These are phyloP conservation scores for Chamaenerion angustifolium DNA, from an alignment of 345 rosid genomes.

Conservation along the genomic window DNA sequence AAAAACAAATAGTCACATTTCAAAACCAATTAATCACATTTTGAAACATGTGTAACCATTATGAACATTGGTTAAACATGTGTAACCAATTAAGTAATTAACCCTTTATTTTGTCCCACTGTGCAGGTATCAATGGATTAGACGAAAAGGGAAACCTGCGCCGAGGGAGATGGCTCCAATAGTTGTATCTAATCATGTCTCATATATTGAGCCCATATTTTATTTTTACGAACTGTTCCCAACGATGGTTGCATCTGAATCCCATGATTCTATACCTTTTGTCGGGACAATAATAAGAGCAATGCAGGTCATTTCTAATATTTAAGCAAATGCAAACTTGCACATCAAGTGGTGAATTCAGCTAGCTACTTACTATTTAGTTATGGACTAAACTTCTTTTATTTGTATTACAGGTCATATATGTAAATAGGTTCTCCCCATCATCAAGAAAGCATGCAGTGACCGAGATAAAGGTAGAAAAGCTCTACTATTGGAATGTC, in stretches of 20 bases:
- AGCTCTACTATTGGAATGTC: slow-evolving; percentile 13
- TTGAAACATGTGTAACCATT: too few relatives aligned
- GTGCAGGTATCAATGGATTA: slow-evolving; percentile 89
- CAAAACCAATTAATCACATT: too few relatives aligned
- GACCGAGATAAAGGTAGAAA: slow-evolving; percentile 81
- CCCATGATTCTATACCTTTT: slow-evolving; percentile 82
- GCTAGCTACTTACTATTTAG: neutral
- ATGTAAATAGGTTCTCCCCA: slow-evolving; percentile 80
- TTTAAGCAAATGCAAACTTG: neutral
- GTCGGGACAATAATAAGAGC: slow-evolving; percentile 98
- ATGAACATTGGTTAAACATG: too few relatives aligned
- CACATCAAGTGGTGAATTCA: neutral
- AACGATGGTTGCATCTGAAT: slow-evolving; percentile 83
- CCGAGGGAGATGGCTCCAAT: slow-evolving; percentile 80
- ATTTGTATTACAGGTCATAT: slow-evolving; percentile 53
- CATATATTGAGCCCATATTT: slow-evolving; percentile 87
- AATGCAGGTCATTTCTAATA: slow-evolving; percentile 56
- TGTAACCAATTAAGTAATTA: too few relatives aligned
- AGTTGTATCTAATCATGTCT: slow-evolving; percentile 85
- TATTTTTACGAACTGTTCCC: slow-evolving; percentile 86
- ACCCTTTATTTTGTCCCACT: too few relatives aligned
- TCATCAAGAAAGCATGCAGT: slow-evolving; percentile 83
- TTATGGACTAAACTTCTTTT: neutral
- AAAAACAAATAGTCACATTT: too few relatives aligned
- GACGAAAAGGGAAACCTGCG: slow-evolving; percentile 82